These are phyloP conservation scores for Phytomonas serpens DNA, from an alignment of 208 protist species.

Conservation along the genomic window DNA sequence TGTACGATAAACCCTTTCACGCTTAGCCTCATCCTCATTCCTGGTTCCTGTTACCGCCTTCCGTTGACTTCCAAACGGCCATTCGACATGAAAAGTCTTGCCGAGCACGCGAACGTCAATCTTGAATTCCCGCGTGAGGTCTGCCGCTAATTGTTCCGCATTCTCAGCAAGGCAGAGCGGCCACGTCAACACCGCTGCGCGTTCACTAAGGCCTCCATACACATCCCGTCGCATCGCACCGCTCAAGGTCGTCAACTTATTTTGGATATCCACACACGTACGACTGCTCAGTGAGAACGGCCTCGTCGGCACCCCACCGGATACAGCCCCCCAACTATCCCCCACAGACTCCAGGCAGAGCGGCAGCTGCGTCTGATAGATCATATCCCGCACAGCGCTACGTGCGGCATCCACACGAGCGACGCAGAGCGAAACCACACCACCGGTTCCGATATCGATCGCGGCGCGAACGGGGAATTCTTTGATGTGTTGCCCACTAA, in stretches of 20 bases:
- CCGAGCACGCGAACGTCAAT: conserved; percentile 66
- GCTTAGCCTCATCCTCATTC: not conserved
- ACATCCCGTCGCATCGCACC: conserved; percentile 51
- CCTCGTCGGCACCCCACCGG: not conserved
- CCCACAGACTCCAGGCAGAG: conserved; percentile 34
- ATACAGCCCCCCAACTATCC: not conserved
- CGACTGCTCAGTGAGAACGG: conserved; percentile 46
- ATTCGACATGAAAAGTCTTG: conserved; percentile 34
- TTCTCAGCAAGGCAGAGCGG: conserved; percentile 57
- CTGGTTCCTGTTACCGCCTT: not conserved
- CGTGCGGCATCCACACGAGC: conserved; percentile 62
- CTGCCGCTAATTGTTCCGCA: conserved; percentile 30
- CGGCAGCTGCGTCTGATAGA: conserved; percentile 81
- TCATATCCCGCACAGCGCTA: conserved; percentile 34
- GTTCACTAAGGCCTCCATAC: conserved; percentile 61
- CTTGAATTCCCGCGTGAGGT: conserved; percentile 58
- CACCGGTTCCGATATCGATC: conserved; percentile 81
- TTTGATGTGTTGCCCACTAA: conserved; percentile 37
- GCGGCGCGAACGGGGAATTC: conserved; percentile 74
- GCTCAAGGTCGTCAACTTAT: conserved; percentile 63
- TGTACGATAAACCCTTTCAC: not conserved
- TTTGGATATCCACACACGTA: conserved; percentile 47
- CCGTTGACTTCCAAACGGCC: conserved; percentile 9
- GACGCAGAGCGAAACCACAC: conserved; percentile 55
- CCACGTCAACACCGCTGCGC: conserved; percentile 65